Evolutionary conservation across 768 basidiomycete species (phyloP), one percentile per base, ranked within the genome.

Genomic region (Chalciporus sphaerocephalus): DNA sequence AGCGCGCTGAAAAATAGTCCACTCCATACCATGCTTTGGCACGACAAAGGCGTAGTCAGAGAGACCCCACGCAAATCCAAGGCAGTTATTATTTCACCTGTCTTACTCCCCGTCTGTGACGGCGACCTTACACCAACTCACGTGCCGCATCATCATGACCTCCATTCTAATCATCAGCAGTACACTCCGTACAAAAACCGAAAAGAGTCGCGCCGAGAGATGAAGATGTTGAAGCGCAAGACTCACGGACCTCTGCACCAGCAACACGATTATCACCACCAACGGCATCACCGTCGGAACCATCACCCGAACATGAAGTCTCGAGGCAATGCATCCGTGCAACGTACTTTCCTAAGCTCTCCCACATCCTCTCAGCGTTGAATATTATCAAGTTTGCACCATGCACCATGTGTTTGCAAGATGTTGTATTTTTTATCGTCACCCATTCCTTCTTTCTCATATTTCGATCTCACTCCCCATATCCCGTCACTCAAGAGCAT

Each of bases 201-300:
- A 48, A 83, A 81, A 61, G 85, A 87, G 66, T 66, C 75, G 51
- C 72, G 79, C 54, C 71, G 78, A 57, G 85, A 88, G 69, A 79
- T 78, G 59, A 85, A 83, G 68, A 70, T 77, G 64, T 67, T 76
- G 59, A 81, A 83, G 65, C 74, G 79, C 52, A 76, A 83, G 70
- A 74, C 69, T 65, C 72, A 70, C 59, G 70, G 69, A 53, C 60
- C 76, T 45, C 57, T 39, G 21, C 42, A 55, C 37, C 60, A 64
- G 30, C 64, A 65, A 37, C 62, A 71, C n/a, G 69, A 74, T 27
- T 65, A 66, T 38, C 71, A 72, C 40, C 71, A 69, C 40, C 72
- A 75, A 34, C 73, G 70, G 40, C 75, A 78, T 28, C 75, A 75
- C 42, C 74, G 75, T 49, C 69, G 73, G 37, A 81, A 80, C 52